Conservation (phyloP, 768 basidiomycete genomes). For the Phaeolepiota aurea region DNA sequence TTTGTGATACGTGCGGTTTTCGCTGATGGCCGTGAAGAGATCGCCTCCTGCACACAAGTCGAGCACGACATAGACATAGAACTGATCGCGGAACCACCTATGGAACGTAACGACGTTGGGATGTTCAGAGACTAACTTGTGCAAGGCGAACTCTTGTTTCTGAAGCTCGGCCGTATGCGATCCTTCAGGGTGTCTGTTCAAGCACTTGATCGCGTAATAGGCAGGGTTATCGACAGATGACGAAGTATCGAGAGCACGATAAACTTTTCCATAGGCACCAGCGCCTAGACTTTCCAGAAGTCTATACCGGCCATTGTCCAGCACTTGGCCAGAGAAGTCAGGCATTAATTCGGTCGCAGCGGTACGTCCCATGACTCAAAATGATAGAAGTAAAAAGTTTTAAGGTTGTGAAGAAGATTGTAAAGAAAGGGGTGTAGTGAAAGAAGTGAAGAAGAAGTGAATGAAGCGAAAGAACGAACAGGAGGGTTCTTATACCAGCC, state of each 20-base stretch:
- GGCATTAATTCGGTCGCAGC: conserved; percentile 35
- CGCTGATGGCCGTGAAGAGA: conserved; percentile 64
- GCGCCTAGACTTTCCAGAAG: conserved; percentile 58
- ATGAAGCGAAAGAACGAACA: conserved; percentile 2
- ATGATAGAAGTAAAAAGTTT: conserved; percentile 8
- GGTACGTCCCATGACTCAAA: conserved; percentile 28
- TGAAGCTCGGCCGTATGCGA: conserved; percentile 52
- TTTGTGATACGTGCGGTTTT: conserved; percentile 39
- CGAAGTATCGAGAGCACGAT: conserved; percentile 52
- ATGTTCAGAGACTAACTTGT: conserved; percentile 42
- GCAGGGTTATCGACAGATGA: conserved; percentile 25
- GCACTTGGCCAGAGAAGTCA: conserved; percentile 37
- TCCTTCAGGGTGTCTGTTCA: conserved; percentile 48
- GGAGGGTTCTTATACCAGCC: conserved; percentile 1
- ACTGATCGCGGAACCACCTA: conserved; percentile 49
- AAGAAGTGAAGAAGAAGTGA: conserved; percentile 6
- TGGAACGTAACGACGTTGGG: conserved; percentile 65
- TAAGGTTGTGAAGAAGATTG: conserved; percentile 7
- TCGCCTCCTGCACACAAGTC: conserved; percentile 56
- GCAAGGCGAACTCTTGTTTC: conserved; percentile 58
- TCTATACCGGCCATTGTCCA: conserved; percentile 54
- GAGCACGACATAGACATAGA: conserved; percentile 60
- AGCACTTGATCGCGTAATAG: conserved; percentile 71
- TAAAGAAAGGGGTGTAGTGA: neutral
- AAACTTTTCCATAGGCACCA: conserved; percentile 75